A percentile compares a stretch with the other conserved stretches of the same genome.
Evolutionary conservation across 2,329 filamentous ascomycete genomes (phyloP).

Genomic region (Pseudocercospora macadamiae): DNA sequence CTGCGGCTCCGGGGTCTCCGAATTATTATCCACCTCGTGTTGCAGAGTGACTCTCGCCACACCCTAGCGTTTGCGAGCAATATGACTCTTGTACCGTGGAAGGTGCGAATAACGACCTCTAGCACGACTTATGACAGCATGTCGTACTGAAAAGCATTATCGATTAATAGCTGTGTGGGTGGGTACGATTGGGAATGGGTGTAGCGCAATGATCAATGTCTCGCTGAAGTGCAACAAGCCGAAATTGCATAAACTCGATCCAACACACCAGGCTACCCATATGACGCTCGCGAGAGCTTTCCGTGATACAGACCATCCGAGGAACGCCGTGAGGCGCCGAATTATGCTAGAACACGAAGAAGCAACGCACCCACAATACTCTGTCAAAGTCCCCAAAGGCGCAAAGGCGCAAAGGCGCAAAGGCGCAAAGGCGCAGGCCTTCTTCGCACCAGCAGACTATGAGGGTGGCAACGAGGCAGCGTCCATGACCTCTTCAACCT

Average conservation of each 20-base stretch:
- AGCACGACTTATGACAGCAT: too few relatives aligned
- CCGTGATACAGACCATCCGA: slow-evolving; percentile 3
- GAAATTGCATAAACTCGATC: background rate
- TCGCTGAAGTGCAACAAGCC: background rate
- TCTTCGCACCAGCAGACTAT: slow-evolving; percentile 8
- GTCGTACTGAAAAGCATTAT: too few relatives aligned
- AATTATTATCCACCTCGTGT: background rate
- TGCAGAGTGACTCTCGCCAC: too few relatives aligned
- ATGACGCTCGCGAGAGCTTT: slow-evolving; percentile 5
- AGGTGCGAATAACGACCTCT: too few relatives aligned
- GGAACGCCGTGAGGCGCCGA: slow-evolving; percentile 1
- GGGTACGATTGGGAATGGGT: too few relatives aligned
- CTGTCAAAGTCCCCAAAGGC: background rate
- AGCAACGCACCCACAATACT: background rate
- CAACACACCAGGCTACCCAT: background rate
- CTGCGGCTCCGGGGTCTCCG: background rate
- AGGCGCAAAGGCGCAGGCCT: background rate
- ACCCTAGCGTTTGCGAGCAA: too few relatives aligned
- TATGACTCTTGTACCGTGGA: too few relatives aligned
- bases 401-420: background rate
- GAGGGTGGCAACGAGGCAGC: slow-evolving; percentile 83
- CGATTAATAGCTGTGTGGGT: too few relatives aligned
- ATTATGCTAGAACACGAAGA: background rate
- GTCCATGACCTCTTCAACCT: slow-evolving; percentile 93
- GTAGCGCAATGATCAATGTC: too few relatives aligned